phyloP scores from a whole-genome alignment of 768 basidiomycete species.

The Boletus sensibilis region DNA sequence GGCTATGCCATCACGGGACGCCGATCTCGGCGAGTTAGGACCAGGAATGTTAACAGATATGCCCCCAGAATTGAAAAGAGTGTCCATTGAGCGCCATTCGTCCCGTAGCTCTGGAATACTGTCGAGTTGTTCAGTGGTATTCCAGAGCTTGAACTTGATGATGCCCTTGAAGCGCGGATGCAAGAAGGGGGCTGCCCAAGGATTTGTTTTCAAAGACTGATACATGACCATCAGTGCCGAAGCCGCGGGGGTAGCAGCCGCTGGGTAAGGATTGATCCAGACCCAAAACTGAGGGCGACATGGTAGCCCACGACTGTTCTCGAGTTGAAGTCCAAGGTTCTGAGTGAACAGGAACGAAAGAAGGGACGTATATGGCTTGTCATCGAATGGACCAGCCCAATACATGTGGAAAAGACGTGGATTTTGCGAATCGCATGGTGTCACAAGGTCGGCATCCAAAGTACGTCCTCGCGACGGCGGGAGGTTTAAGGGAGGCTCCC shows the following conservation, averaged over 20 bases:
- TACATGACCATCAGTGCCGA: conserved; percentile 81
- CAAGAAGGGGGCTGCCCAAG: conserved; percentile 91
- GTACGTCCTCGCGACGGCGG: conserved; percentile 46
- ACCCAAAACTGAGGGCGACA: conserved; percentile 94
- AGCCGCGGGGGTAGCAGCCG: conserved; percentile 79
- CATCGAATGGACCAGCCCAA: conserved; percentile 95
- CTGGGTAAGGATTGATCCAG: conserved; percentile 95
- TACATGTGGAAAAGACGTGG: conserved; percentile 93
- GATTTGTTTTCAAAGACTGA: conserved; percentile 68
- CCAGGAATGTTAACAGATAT: conserved; percentile 61
- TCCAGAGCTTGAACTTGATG: conserved; percentile 93
- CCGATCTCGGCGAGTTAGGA: conserved; percentile 19
- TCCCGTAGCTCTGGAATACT: conserved; percentile 81
- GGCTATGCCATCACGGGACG: conserved; percentile 4
- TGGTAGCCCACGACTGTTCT: conserved; percentile 33
- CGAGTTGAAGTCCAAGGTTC: conserved; percentile 76
- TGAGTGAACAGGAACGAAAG: conserved; percentile 93
- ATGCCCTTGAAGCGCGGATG: conserved; percentile 86
- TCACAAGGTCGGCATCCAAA: conserved; percentile 37
- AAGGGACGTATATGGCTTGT: conserved; percentile 92
- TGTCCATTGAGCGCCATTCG: conserved; percentile 78
- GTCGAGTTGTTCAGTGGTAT: conserved; percentile 94
- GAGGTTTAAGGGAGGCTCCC: conserved; percentile 56
- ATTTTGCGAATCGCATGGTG: conserved; percentile 70
- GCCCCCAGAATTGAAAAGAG: conserved; percentile 86